Evolutionary conservation across 768 basidiomycete species (phyloP), one percentile per base, ranked within the genome.

Genomic region (Polyporus arcularius): DNA sequence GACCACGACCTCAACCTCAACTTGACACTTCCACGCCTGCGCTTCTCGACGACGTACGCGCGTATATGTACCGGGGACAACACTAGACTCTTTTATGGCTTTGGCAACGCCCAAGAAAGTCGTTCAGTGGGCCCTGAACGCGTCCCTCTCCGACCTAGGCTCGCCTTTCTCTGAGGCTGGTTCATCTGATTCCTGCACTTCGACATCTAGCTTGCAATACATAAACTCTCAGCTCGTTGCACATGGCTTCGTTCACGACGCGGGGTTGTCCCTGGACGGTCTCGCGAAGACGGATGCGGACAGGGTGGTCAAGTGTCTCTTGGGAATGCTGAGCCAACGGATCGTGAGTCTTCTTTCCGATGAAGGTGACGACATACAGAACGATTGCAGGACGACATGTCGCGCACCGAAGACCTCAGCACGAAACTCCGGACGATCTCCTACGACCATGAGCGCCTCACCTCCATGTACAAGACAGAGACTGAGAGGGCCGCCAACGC

Each of bases 211-310:
- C 59, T 71, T 92, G 28, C 87, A 92, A 58, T 93, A 90, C 69
- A 80, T 94, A 69, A 94, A 93, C 69, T 78, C 87, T 18, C 93
- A 95, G 65, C 82, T 95, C 6, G 74, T 91, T 50, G 87, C 92
- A 2, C 92, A 94, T 75, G 93, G 93, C 8, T 94, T 90, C 65
- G 74, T 82, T 1, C 68, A 82, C 10, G 68, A 80, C 1, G 85
- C 87, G 0, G 92, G 92, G 0, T 73, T 94, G 18, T 84, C 78
- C 12, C 75, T 94, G 40, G 89, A 90, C 0, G 88, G 88, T 0
- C 73, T 88, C 12, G 78, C 83, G 0, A 79, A 79, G 50, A 70
- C 79, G 4, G 80, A 88, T 38, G 77, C 80, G 16, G 85, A 88
- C 18, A 75, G 75, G 26, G 74, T 87, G 26, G 81, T 87, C 4